phyloP scores from a whole-genome alignment of 2,329 filamentous ascomycete genomes.

The Exophiala calicioides region DNA sequence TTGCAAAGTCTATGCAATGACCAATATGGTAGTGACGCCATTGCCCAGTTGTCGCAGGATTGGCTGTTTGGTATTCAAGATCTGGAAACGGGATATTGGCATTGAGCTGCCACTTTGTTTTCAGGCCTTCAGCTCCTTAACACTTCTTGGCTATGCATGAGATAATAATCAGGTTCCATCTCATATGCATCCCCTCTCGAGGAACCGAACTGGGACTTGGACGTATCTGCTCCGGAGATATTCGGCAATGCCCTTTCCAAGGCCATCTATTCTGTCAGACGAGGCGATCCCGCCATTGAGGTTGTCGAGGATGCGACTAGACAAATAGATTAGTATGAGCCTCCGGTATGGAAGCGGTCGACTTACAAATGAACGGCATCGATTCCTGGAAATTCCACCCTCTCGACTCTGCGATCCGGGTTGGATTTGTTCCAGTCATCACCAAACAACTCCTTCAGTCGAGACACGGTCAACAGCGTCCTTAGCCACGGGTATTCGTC shows the following conservation, averaged over 20 bases:
- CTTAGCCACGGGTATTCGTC: conserved; percentile 50
- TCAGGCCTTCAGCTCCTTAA: no score
- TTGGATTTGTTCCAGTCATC: conserved; percentile 17
- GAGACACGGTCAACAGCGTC: conserved; percentile 13
- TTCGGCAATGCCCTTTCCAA: conserved; percentile 13
- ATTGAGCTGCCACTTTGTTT: no score
- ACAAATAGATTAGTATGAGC: background rate
- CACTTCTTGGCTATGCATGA: no score
- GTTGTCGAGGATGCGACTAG: conserved; percentile 14
- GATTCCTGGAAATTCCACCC: conserved; percentile 11
- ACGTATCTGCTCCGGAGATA: conserved; percentile 12
- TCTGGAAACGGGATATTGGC: no score
- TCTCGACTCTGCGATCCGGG: conserved; percentile 9
- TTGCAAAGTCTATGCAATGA: background rate
- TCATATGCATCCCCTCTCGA: conserved; percentile 7
- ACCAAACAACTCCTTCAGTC: conserved; percentile 21
- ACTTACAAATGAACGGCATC: conserved; percentile 16
- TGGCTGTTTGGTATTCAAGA: conserved; percentile 14
- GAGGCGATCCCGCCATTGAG: conserved; percentile 12
- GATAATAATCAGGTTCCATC: no score
- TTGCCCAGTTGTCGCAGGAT: conserved; percentile 11
- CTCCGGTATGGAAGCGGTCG: background rate
- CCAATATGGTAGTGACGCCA: conserved; percentile 1
- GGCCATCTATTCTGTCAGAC: conserved; percentile 12
- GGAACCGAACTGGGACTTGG: conserved; percentile 9